A percentile compares a stretch with the other conserved stretches of the same genome.
phyloP scores from a whole-genome alignment of 2,329 filamentous ascomycete genomes.

The Calonectria fujianensis region DNA sequence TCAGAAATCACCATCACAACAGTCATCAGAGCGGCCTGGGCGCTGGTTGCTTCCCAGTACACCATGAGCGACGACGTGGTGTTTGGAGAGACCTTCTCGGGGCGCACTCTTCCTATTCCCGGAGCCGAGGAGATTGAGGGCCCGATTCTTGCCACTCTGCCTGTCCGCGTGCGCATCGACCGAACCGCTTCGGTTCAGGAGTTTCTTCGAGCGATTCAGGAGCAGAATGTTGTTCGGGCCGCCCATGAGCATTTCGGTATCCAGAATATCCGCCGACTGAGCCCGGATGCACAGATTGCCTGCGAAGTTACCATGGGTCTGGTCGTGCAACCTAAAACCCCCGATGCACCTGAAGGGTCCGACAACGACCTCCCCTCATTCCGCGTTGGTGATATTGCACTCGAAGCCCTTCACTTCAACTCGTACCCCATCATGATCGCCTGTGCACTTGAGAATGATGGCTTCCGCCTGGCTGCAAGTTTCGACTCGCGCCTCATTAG shows the following conservation, averaged over 20 bases:
- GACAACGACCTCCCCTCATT: conserved; percentile 62
- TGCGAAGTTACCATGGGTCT: conserved; percentile 74
- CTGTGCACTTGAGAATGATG: conserved; percentile 72
- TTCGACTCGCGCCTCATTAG: conserved; percentile 76
- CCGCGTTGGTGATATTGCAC: conserved; percentile 72
- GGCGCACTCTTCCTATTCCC: conserved; percentile 53
- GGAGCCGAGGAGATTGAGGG: conserved; percentile 57
- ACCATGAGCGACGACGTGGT: conserved; percentile 55
- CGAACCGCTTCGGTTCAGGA: conserved; percentile 49
- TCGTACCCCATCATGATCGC: conserved; percentile 79
- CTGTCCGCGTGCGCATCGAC: conserved; percentile 51
- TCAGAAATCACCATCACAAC: conserved; percentile 52
- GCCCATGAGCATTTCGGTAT: conserved; percentile 59
- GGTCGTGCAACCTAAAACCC: conserved; percentile 67
- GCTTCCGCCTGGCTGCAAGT: conserved; percentile 75
- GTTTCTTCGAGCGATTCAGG: conserved; percentile 55
- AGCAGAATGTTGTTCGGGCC: conserved; percentile 51
- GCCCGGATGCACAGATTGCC: conserved; percentile 69
- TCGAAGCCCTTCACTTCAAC: conserved; percentile 74
- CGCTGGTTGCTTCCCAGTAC: conserved; percentile 53
- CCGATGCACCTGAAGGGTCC: conserved; percentile 35
- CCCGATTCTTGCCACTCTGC: conserved; percentile 55
- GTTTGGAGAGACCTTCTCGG: conserved; percentile 57
- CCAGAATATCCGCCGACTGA: conserved; percentile 63
- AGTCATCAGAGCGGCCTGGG: conserved; percentile 55